Evolutionary conservation across 2,329 filamentous ascomycete genomes (phyloP), one percentile per base, ranked within the genome.

Genomic region (Paraphaeosphaeria minitans): DNA sequence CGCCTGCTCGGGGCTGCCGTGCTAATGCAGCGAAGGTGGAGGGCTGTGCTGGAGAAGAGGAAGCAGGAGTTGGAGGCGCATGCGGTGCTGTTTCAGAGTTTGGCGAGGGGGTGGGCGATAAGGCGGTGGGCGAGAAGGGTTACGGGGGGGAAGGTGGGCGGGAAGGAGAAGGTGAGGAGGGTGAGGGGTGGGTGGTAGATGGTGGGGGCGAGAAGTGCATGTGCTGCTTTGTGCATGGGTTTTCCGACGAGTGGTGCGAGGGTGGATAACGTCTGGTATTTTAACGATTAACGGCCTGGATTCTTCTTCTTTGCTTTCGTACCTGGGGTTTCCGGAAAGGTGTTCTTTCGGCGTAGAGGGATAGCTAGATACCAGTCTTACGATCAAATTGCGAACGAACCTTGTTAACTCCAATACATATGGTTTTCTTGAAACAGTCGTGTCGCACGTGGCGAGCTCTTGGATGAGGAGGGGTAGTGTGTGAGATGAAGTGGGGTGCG

Each of bases 11-110:
- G 63, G 39, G 80, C 79, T 60, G 72, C 80, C 61, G 76, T 79
- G 60, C 56, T 76, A 16, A 65, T 83, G 33, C 82, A 84, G 68
- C 65, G 77, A 42, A 70, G 73, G 7, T 84, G 81, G 80, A 75
- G 77, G 47, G 59, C 16, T 4, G 71, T 80, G 7, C 52, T 80
- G 31, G 74, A 76, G 4, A 47, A 45, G 4, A 74, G 79, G 46
- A 73, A 75, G 10, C 60, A 61, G 29, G 63, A 64, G 55, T 56
- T 82, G 43, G 71, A 78, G 55, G 61, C 58, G 14, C 76, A 79
- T 64, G 71, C 82, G 0, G 42, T 66, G 42, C 60, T 55, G 10
- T 80, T 83, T 51, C 81, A 83, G 70, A 71, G 71, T 24, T n/a
- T 79, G 62, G 78, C 76, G 3, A 68, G 79, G 42, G 81, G 77